phyloP scores from a whole-genome alignment of 495 filamentous ascomycete species.

The Aeminium ludgeri region DNA sequence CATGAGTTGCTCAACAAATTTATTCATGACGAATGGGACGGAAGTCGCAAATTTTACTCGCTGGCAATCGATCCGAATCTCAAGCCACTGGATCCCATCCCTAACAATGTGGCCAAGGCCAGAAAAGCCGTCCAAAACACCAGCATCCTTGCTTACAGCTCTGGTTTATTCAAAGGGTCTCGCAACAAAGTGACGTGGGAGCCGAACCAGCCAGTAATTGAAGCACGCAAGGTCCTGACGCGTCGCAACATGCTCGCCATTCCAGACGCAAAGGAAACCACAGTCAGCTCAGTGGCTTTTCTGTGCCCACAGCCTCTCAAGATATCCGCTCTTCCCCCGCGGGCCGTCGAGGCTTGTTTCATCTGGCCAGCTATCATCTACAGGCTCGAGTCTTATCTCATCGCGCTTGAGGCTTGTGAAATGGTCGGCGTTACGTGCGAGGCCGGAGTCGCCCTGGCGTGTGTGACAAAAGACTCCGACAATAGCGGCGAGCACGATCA shows the following conservation, averaged over 20 bases:
- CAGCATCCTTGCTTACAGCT: slow-evolving; percentile 49
- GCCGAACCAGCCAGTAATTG: slow-evolving; percentile 58
- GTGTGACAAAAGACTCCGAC: slow-evolving; percentile 87
- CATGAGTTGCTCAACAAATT: slow-evolving; percentile 46
- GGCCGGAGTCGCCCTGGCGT: slow-evolving; percentile 63
- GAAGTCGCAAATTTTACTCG: slow-evolving; percentile 44
- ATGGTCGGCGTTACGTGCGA: slow-evolving; percentile 41
- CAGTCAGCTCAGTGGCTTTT: slow-evolving; percentile 18
- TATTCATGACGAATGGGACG: slow-evolving; percentile 58
- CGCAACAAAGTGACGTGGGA: slow-evolving; percentile 29
- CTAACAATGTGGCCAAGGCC: slow-evolving; percentile 29
- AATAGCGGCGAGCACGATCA: slow-evolving; percentile 60
- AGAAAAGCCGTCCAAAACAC: slow-evolving; percentile 29
- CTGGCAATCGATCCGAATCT: slow-evolving; percentile 28
- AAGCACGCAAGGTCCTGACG: slow-evolving; percentile 52
- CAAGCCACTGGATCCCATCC: slow-evolving; percentile 39
- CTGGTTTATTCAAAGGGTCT: slow-evolving; percentile 41
- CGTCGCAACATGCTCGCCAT: slow-evolving; percentile 69
- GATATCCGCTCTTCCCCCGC: slow-evolving; percentile 57
- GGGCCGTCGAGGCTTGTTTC: slow-evolving; percentile 47
- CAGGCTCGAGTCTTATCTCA: slow-evolving; percentile 63
- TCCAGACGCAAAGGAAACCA: slow-evolving; percentile 27
- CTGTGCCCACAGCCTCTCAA: slow-evolving; percentile 47
- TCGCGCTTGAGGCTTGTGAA: slow-evolving; percentile 56
- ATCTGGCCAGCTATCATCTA: slow-evolving; percentile 71